Percentiles rank a stretch among this genome's conserved stretches.
Evolutionary conservation across 176 grass and related monocot species (phyloP).

Genomic region (Triticum turgidum): DNA sequence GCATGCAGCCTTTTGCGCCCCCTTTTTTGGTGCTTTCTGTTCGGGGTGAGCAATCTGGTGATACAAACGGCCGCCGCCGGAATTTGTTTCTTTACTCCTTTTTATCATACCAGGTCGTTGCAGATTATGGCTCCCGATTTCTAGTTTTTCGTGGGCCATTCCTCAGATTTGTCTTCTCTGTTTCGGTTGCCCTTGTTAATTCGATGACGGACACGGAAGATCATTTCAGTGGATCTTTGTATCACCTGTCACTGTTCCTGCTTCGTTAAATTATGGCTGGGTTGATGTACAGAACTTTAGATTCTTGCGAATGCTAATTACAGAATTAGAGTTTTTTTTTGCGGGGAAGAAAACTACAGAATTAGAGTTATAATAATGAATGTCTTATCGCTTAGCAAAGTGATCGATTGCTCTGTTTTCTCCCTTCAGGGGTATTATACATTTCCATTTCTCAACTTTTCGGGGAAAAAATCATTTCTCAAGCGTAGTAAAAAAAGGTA

Average conservation of each 20-base stretch:
- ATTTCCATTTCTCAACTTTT: neutral
- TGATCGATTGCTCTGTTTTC: neutral
- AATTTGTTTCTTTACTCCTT: neutral
- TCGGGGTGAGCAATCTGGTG: constrained; percentile 27
- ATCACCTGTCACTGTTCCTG: neutral
- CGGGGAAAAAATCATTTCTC: neutral
- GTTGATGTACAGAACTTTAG: neutral
- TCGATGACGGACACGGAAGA: neutral
- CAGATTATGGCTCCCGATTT: neutral
- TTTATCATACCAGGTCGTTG: neutral
- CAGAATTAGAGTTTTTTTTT: neutral
- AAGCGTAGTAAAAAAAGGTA: neutral
- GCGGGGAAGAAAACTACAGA: neutral
- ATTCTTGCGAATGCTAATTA: neutral
- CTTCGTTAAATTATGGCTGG: neutral
- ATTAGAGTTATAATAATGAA: neutral
- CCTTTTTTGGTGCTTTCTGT: constrained; percentile 16
- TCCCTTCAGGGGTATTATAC: neutral
- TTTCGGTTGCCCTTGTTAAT: neutral
- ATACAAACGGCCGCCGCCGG: neutral
- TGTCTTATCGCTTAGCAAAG: neutral
- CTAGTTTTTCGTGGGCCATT: constrained; percentile 10
- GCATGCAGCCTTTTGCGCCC: neutral
- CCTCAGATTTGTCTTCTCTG: constrained; percentile 1
- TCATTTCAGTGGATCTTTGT: neutral